Conservation (phyloP, 2,329 filamentous ascomycete species). For the Scopulariopsis brevicaulis region DNA sequence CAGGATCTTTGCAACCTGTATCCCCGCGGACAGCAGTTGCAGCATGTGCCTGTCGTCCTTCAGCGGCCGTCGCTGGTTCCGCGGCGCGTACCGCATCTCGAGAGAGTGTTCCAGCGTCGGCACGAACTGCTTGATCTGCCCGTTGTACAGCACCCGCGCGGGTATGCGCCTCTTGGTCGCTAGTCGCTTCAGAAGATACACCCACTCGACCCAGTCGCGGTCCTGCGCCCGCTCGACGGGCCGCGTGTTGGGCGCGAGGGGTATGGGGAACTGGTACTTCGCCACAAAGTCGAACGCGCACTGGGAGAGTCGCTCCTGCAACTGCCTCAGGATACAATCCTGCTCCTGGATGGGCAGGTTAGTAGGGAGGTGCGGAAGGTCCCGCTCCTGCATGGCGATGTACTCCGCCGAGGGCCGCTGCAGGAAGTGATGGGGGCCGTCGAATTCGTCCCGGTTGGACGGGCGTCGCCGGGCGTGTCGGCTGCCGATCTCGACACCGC, state of each 20-base stretch:
- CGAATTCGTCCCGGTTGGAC: constrained; percentile 80
- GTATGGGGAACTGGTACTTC: constrained; percentile 84
- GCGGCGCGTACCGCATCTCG: constrained; percentile 73
- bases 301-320: constrained; percentile 75
- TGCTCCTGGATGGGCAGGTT: constrained; percentile 77
- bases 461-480: constrained; percentile 46
- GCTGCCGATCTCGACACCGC: constrained; percentile 4
- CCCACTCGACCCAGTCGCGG: constrained; percentile 87
- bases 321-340: constrained; percentile 66
- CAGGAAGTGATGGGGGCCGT: constrained; percentile 75
- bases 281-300: constrained; percentile 86
- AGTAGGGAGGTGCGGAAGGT: constrained; percentile 71
- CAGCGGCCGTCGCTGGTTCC: constrained; percentile 65
- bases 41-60: constrained; percentile 86
- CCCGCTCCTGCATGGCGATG: constrained; percentile 65
- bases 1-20: constrained; percentile 78
- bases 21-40: constrained; percentile 76
- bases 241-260: constrained; percentile 71
- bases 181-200: constrained; percentile 73
- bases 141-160: constrained; percentile 73
- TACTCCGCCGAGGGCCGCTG: constrained; percentile 60
- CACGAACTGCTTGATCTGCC: constrained; percentile 84
- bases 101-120: constrained; percentile 81
- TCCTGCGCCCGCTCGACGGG: constrained; percentile 64
- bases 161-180: constrained; percentile 81